Conservation (phyloP, 192 early-diverging fungal species). For the Chytriomyces sp. region DNA sequence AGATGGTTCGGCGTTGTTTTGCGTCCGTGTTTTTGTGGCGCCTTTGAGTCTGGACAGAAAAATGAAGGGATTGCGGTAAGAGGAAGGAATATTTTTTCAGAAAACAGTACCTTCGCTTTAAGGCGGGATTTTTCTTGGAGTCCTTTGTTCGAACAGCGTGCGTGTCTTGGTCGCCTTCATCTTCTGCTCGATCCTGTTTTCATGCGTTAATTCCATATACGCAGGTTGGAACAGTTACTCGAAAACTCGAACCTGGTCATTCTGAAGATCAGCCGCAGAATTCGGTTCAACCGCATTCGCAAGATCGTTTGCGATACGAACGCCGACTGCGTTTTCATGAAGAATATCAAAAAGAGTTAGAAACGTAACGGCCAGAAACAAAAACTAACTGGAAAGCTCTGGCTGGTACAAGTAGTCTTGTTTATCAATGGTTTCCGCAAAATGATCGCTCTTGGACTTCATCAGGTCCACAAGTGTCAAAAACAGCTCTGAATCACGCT, state of each 20-base stretch:
- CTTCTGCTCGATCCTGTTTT: background rate
- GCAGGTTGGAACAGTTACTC: no score
- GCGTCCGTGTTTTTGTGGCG: background rate
- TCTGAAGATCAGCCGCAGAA: no score
- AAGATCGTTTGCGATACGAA: background rate
- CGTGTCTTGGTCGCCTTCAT: background rate
- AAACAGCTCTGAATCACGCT: slow-evolving; percentile 50
- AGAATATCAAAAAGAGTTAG: background rate
- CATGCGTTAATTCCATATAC: background rate
- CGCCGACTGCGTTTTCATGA: background rate
- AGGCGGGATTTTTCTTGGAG: background rate
- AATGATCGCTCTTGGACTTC: slow-evolving; percentile 48
- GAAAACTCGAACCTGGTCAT: no score
- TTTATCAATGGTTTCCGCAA: slow-evolving; percentile 53
- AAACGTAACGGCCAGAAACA: background rate
- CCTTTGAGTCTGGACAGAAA: slow-evolving; percentile 33
- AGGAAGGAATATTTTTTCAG: no score
- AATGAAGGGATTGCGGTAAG: background rate
- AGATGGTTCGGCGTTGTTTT: slow-evolving; percentile 45
- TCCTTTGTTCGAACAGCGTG: background rate
- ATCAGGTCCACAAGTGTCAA: slow-evolving; percentile 57
- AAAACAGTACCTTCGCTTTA: background rate
- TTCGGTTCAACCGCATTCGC: background rate
- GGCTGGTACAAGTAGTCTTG: slow-evolving; percentile 61
- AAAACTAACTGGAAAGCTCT: slow-evolving; percentile 23